These are phyloP conservation scores for Alternaria viburni DNA, from an alignment of 2,329 filamentous ascomycete genomes.

Conservation along the genomic window DNA sequence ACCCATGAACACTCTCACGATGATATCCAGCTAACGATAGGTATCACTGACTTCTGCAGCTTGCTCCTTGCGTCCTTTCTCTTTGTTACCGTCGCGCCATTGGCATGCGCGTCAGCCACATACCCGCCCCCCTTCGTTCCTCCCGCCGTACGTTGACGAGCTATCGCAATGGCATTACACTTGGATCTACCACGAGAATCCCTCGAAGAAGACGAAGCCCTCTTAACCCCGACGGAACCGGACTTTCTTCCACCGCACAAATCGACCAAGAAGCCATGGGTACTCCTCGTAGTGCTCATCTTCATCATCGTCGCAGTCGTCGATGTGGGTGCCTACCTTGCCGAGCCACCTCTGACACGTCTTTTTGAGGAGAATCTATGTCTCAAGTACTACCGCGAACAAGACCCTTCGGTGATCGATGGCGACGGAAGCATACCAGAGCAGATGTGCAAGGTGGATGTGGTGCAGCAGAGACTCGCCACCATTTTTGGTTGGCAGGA, in stretches of 20 bases:
- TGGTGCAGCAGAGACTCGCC: conserved; percentile 57
- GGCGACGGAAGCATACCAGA: conserved; percentile 53
- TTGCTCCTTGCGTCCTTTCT: neutral
- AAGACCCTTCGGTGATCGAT: conserved; percentile 53
- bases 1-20: neutral
- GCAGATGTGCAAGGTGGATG: conserved; percentile 57
- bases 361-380: conserved; percentile 59
- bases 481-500: conserved; percentile 59
- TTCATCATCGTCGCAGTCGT: conserved; percentile 53
- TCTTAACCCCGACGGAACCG: conserved; percentile 22
- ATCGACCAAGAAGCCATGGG: conserved; percentile 39
- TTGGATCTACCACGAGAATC: conserved; percentile 17
- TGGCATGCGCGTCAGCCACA: neutral
- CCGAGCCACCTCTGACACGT: conserved; percentile 54
- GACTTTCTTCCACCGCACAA: neutral
- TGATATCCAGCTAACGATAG: neutral
- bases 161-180: conserved; percentile 13
- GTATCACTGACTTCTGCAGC: neutral
- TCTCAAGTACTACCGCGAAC: conserved; percentile 51
- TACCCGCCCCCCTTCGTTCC: neutral
- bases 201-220: conserved; percentile 23
- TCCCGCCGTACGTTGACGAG: neutral
- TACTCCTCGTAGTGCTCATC: conserved; percentile 42
- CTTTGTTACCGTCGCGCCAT: neutral
- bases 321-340: conserved; percentile 55